phyloP scores from a whole-genome alignment of 2,329 filamentous ascomycete species.

The Rutstroemia sp. region DNA sequence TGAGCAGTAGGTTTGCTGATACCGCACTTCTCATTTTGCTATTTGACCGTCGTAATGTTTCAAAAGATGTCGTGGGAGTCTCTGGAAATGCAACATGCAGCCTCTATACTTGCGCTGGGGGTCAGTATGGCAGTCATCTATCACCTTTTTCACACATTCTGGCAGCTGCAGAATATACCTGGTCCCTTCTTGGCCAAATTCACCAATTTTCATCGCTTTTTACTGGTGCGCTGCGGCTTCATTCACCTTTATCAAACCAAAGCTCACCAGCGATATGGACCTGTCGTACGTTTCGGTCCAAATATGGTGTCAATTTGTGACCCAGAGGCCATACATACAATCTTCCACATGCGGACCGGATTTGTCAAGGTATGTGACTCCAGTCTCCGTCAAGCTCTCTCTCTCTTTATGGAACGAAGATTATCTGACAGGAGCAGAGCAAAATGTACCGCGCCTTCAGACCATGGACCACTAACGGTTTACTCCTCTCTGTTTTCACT shows the following conservation, averaged over 20 bases:
- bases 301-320: conserved; percentile 5
- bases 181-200: neutral
- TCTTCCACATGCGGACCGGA: neutral
- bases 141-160: neutral
- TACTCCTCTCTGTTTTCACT: neutral
- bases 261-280: neutral
- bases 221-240: neutral
- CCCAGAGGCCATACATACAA: conserved; percentile 2
- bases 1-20: too few relatives aligned
- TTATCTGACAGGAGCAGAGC: too few relatives aligned
- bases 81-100: too few relatives aligned
- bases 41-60: too few relatives aligned
- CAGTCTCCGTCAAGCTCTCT: too few relatives aligned
- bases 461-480: neutral
- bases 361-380: neutral
- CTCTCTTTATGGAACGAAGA: too few relatives aligned
- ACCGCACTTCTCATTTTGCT: too few relatives aligned
- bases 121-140: too few relatives aligned
- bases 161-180: neutral
- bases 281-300: conserved; percentile 6
- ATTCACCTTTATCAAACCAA: neutral
- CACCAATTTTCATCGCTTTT: neutral
- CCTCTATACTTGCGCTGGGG: too few relatives aligned
- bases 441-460: too few relatives aligned
- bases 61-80: too few relatives aligned